Base-by-base conservation (phyloP, 768 basidiomycete species). In the Mycena rebaudengoi region DNA sequence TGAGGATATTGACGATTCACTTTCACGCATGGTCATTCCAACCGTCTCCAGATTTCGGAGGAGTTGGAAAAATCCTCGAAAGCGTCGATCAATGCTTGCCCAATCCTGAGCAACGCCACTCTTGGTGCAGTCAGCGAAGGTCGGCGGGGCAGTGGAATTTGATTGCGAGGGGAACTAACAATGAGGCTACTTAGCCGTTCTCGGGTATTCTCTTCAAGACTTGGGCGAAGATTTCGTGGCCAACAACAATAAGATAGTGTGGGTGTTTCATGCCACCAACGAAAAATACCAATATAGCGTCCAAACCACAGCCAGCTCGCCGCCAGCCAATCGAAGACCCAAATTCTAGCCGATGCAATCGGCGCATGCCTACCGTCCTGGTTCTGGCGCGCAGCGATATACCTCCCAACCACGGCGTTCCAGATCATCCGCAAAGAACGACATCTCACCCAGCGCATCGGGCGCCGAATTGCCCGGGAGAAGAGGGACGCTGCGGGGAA, bases 361-460 rank as follows among this genome's bases (percentile, higher is more conserved):
- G 23, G 29, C 7, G 6, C 29, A n/a, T 30, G 21, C 10, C 14
- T 60, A 8, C 63, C 57, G 3, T 26, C 4, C 18, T 59, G 57
- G 50, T 10, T 65, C 11, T 29, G 18, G 39, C 20, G 43, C 16
- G 14, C 26, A 11, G 43, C n/a, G 35, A 25, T 53, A 2, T 21
- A 37, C n/a, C 63, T 65, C 12, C 63, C 63, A 7, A 65, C 52
- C 7, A 18, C 28, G 16, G 41, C 63, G 11, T 54, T 65, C 29
- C 41, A 59, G 5, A 35, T 20, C n/a, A 30, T 60, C 8, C 56
- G 51, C 23, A 23, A 21, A 13, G 44, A 23, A 1, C 40, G 21
- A 13, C 4, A 16, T 23, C 32, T 28, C 39, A 57, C 51, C 3
- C 41, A 30, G 14, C 23, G 28, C 4, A 14, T 59, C 26, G 63